Conservation (phyloP, 345 rosid species). For the Eutrema yunnanense region DNA sequence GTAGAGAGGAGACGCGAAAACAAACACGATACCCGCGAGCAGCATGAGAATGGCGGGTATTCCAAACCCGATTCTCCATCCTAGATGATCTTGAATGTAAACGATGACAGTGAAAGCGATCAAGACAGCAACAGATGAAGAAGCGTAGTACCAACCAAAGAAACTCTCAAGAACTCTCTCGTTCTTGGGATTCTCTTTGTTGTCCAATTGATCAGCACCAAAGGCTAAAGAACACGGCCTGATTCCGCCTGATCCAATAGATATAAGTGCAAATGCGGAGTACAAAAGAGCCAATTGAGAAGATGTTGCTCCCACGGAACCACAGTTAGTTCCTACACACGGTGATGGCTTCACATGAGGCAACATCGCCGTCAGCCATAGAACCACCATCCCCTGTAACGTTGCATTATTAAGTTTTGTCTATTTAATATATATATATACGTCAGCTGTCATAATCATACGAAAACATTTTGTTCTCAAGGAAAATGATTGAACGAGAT, state of each 20-base stretch:
- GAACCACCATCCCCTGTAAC: conserved; percentile 53
- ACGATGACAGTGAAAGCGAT: conserved; percentile 54
- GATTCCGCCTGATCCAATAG: conserved; percentile 73
- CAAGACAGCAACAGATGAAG: conserved; percentile 42
- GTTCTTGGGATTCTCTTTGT: conserved; percentile 45
- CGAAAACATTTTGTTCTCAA: conserved; percentile 8
- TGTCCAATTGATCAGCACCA: conserved; percentile 61
- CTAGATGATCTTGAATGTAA: conserved; percentile 58
- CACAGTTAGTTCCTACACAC: conserved; percentile 37
- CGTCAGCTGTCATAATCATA: conserved; percentile 22
- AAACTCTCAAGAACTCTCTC: conserved; percentile 52
- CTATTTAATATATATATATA: neutral
- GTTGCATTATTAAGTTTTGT: neutral
- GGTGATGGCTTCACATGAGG: conserved; percentile 54
- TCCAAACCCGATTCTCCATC: conserved; percentile 62
- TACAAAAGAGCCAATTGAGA: conserved; percentile 43
- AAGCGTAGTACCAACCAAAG: conserved; percentile 69
- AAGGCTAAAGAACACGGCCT: conserved; percentile 76
- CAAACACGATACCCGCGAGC: conserved; percentile 36
- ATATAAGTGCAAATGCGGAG: conserved; percentile 43
- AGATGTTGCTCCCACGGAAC: conserved; percentile 34
- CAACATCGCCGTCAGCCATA: conserved; percentile 73
- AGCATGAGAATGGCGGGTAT: conserved; percentile 60
- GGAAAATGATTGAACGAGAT: conserved; percentile 10
- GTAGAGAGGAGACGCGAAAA: conserved; percentile 47